Evolutionary conservation across 768 basidiomycete species (phyloP), one percentile per base, ranked within the genome.

Genomic region (Cystofilobasidium capitatum): DNA sequence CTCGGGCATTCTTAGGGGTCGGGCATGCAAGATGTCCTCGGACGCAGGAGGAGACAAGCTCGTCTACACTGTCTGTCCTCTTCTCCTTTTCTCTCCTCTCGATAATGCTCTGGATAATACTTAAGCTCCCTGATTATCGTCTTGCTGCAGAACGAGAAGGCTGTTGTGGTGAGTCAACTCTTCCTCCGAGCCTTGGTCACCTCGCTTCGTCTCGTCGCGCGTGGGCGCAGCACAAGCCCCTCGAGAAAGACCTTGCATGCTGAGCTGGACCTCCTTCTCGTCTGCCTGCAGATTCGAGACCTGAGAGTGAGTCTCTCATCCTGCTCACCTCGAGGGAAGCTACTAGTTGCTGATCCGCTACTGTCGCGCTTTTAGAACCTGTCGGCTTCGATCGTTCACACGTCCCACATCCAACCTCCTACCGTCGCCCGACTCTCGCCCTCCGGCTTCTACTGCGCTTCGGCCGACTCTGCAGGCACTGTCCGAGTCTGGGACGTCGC

Each of bases 401-500:
- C 69, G 3, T 39, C 88, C 35, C 92, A 96, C 77, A 83, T 86
- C 4, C 86, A 91, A 71, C 86, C 86, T 64, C 82, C 90, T 9
- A 92, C 89, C 1, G 89, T 93, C 22, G 93, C 94, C 17, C 85
- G 89, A 42, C 83, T 96, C 72, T 91, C 91, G 2, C 93, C 92
- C 0, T 88, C 90, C 1, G 93, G 94, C 33, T 96, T 86, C 78
- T 98, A 97, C 78, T 91, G 89, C 74, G 93, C 94, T 5, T 94
- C 91, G 36, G 94, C 84, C 29, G 93, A 98, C 75, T 78, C 82
- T 5, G 80, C 81, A 36, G 93, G 93, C 45, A 88, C 70, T 88
- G 89, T 94, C 65, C 83, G 87, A 69, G 81, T 97, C n/a, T 97
- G 94, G 93, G 94, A 97, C 76, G 85, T 84, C 0, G 84, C 88